These are phyloP conservation scores for Cryptococcus jaspeensis DNA, from an alignment of 1,284 basidiomycete species.

Conservation along the genomic window DNA sequence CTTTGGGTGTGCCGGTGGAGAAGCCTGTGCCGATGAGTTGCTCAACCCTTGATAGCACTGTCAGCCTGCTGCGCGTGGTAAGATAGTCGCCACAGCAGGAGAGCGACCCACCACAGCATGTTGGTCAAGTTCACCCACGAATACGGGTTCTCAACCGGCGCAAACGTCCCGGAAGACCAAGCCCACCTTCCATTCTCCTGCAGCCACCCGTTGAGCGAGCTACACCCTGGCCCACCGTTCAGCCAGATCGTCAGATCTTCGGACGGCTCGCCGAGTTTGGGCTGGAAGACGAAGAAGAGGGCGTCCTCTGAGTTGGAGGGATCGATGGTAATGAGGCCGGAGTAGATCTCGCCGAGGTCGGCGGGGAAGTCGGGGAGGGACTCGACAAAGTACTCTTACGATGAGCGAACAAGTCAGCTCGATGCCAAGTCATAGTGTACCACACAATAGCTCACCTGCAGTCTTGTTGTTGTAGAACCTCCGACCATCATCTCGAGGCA, in stretches of 20 bases:
- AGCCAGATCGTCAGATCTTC: slow-evolving; percentile 35
- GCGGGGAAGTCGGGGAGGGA: slow-evolving; percentile 22
- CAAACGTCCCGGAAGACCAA: slow-evolving; percentile 66
- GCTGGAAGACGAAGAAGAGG: slow-evolving; percentile 25
- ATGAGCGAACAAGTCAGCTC: too few species aligned
- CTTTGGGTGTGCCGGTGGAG: slow-evolving; percentile 68
- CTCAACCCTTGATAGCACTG: slow-evolving; percentile 47
- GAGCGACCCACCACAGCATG: slow-evolving; percentile 25
- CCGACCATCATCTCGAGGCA: too few species aligned
- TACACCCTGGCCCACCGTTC: slow-evolving; percentile 55
- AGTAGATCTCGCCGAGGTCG: slow-evolving; percentile 29
- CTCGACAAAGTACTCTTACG: slow-evolving; percentile 22
- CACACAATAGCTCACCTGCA: too few species aligned
- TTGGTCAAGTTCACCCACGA: slow-evolving; percentile 72
- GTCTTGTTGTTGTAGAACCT: too few species aligned
- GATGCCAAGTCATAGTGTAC: too few species aligned
- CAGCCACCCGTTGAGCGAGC: slow-evolving; percentile 70
- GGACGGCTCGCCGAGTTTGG: slow-evolving; percentile 20
- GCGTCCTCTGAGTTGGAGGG: slow-evolving; percentile 12
- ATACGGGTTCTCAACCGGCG: slow-evolving; percentile 65
- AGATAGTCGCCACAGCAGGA: not conserved
- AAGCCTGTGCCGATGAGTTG: slow-evolving; percentile 82
- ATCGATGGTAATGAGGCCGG: slow-evolving; percentile 24
- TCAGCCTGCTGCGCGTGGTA: not conserved
- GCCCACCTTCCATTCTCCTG: slow-evolving; percentile 79